Evolutionary conservation across 257 asterid genomes (phyloP).

Genomic region (Forsythia viridissima): DNA sequence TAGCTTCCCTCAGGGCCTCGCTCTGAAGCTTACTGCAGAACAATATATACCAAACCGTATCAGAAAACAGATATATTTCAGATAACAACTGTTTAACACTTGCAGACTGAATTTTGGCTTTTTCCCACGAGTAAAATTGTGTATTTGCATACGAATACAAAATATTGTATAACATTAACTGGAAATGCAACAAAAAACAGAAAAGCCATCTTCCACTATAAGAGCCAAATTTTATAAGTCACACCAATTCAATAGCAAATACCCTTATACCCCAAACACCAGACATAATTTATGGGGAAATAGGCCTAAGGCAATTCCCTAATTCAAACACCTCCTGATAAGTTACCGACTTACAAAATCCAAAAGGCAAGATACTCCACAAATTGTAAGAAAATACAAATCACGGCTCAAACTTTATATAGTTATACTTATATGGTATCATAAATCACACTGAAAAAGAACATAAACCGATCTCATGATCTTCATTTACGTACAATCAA

Average conservation of each 20-base stretch:
- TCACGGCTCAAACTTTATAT: background rate
- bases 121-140: too few relatives aligned
- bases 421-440: background rate
- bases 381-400: background rate
- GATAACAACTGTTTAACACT: background rate
- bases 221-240: background rate
- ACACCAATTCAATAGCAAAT: background rate
- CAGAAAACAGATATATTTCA: background rate
- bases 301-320: background rate
- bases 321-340: background rate
- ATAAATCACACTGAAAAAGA: background rate
- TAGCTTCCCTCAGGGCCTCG: constrained; percentile 31
- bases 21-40: constrained; percentile 29
- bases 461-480: background rate
- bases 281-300: background rate
- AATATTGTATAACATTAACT: too few relatives aligned
- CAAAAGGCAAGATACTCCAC: background rate
- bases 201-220: background rate
- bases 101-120: background rate
- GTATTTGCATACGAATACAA: too few relatives aligned
- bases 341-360: background rate
- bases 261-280: background rate
- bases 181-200: background rate
- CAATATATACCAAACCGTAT: background rate
- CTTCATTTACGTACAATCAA: background rate